A percentile compares a stretch with the other conserved stretches of the same genome.
phyloP scores from a whole-genome alignment of 169 alveolate genomes.

The Eimeria maxima region DNA sequence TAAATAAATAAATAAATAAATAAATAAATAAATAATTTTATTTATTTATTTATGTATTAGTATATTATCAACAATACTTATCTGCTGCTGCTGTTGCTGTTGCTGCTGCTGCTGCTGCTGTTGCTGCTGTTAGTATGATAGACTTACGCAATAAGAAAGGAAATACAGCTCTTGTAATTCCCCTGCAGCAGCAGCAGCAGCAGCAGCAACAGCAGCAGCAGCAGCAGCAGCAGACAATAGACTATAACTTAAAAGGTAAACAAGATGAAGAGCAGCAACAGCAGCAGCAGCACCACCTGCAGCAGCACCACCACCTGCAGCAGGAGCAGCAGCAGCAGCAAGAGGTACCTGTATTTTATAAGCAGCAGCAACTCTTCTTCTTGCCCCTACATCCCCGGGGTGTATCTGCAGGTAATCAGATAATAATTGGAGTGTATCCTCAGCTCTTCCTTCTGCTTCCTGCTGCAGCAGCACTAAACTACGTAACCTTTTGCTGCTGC shows the following conservation, averaged over 20 bases:
- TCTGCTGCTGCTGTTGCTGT: constrained; percentile 50
- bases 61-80: no score
- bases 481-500: neutral
- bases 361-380: constrained; percentile 8
- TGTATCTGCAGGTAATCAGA: constrained; percentile 14
- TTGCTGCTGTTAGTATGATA: neutral
- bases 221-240: neutral
- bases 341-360: neutral
- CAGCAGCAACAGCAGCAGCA: neutral
- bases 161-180: constrained; percentile 46
- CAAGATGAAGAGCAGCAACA: neutral
- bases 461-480: constrained; percentile 63
- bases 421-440: neutral
- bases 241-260: no score
- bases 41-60: no score
- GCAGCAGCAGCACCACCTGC: constrained; percentile 63
- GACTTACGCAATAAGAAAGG: constrained; percentile 41
- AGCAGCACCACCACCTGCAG: constrained; percentile 34
- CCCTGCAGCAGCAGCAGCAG: constrained; percentile 72
- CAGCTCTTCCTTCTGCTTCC: constrained; percentile 26
- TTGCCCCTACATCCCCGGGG: constrained; percentile 55
- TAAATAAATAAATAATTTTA: no score
- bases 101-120: constrained; percentile 13
- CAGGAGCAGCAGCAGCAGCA: no score
- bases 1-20: no score